phyloP scores from a whole-genome alignment of 495 filamentous ascomycete species.

The Hypoxylon rickii region DNA sequence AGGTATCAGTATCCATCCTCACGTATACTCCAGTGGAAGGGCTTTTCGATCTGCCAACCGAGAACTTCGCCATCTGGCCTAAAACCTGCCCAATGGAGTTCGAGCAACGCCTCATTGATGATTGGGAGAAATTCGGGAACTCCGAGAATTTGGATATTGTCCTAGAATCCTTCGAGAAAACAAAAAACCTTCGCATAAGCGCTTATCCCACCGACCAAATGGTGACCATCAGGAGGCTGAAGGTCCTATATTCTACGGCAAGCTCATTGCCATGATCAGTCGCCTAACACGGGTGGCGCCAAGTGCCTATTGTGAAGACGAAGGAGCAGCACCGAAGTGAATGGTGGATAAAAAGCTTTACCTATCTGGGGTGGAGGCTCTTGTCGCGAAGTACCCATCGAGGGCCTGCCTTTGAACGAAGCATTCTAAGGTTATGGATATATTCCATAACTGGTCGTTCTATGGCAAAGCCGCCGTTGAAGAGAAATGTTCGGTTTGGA shows the following conservation, averaged over 20 bases:
- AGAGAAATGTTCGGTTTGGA: not conserved
- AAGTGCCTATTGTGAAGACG: not conserved
- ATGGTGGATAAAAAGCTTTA: not conserved
- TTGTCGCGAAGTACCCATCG: not conserved
- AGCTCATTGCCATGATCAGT: constrained; percentile 9
- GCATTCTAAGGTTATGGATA: not conserved
- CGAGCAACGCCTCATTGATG: constrained; percentile 13
- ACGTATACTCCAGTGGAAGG: too few species aligned
- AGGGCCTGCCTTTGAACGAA: not conserved
- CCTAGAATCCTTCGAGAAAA: not conserved
- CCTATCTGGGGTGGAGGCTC: not conserved
- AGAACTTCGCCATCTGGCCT: constrained; percentile 61
- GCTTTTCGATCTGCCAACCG: constrained; percentile 66
- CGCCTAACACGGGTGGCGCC: not conserved
- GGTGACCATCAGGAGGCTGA: constrained; percentile 28
- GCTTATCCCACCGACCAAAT: constrained; percentile 1
- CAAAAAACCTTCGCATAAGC: not conserved
- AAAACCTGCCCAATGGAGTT: constrained; percentile 16
- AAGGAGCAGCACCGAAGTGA: not conserved
- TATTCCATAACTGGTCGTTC: not conserved
- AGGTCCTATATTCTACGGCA: constrained; percentile 25
- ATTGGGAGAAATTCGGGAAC: constrained; percentile 11
- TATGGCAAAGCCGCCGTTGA: not conserved
- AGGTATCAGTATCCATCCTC: constrained; percentile 65
- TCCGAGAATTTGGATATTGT: not conserved